These are phyloP conservation scores for Trichoderma simmonsii DNA, from an alignment of 2,329 filamentous ascomycete genomes.

Conservation along the genomic window DNA sequence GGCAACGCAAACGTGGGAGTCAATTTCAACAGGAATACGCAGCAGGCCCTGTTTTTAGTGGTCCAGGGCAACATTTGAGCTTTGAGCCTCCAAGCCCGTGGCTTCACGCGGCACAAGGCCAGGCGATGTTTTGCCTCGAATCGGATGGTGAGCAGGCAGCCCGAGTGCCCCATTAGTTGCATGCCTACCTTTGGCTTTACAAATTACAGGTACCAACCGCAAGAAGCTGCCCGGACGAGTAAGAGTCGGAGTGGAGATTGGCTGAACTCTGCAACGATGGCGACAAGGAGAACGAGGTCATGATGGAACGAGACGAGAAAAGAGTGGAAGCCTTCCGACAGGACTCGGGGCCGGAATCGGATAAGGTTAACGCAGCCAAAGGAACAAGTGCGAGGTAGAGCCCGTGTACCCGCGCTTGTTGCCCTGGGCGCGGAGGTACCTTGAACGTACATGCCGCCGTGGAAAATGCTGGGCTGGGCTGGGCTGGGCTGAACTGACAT, in stretches of 20 bases:
- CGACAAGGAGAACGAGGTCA: background rate
- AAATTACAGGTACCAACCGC: background rate
- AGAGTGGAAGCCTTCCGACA: background rate
- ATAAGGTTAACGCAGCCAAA: background rate
- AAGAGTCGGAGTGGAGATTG: constrained; percentile 9
- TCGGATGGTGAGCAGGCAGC: background rate
- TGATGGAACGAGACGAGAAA: background rate
- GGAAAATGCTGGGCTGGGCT: background rate
- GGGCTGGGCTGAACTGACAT: background rate
- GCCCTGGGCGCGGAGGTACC: background rate
- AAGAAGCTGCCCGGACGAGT: background rate
- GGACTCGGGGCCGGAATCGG: constrained; percentile 7
- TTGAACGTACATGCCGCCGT: background rate
- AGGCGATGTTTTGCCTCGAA: background rate
- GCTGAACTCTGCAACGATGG: constrained; percentile 8
- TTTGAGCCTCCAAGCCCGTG: constrained; percentile 1
- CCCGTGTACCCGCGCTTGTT: background rate
- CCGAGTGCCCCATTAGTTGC: background rate
- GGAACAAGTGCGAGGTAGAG: too few relatives aligned
- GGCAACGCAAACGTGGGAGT: background rate
- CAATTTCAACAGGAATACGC: background rate
- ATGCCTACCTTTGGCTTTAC: background rate
- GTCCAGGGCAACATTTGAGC: background rate
- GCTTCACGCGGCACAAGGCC: background rate
- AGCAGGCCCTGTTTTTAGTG: background rate